These are phyloP conservation scores for Yamadazyma pseudoaaseri DNA, from an alignment of 1,139 yeast genomes.

Conservation along the genomic window DNA sequence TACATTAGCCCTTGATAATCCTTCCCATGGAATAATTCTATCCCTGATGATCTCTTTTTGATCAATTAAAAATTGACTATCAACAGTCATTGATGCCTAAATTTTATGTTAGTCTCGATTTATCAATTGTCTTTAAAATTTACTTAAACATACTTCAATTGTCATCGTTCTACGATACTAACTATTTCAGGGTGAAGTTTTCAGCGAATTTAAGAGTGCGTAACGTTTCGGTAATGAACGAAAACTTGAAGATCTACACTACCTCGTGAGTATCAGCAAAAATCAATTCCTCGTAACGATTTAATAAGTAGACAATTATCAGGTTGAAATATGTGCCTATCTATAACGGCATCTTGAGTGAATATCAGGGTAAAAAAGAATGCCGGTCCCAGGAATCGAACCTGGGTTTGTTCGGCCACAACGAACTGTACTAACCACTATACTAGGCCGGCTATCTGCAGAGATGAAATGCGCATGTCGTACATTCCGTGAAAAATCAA, in stretches of 20 bases:
- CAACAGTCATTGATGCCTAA: conserved; percentile 25
- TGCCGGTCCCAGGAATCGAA: conserved; percentile 22
- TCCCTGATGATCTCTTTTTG: conserved; percentile 73
- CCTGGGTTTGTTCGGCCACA: conserved; percentile 21
- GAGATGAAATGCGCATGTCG: too few relatives aligned
- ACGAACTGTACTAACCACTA: conserved; percentile 21
- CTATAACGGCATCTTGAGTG: too few relatives aligned
- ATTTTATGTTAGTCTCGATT: conserved; percentile 4
- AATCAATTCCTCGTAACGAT: too few relatives aligned
- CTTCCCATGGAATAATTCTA: conserved; percentile 92
- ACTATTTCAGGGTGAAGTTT: conserved; percentile 7
- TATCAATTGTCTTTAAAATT: background rate
- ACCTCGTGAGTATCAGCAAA: background rate
- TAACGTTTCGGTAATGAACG: conserved; percentile 3
- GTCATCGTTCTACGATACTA: conserved; percentile 6
- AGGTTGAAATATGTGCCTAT: too few relatives aligned
- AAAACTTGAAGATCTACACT: background rate
- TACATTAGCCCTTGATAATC: conserved; percentile 73
- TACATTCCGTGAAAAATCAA: too few relatives aligned
- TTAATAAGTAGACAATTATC: too few relatives aligned
- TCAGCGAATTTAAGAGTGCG: conserved; percentile 1
- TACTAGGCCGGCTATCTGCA: conserved; percentile 17
- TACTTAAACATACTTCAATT: conserved; percentile 9
- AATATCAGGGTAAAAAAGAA: conserved; percentile 3
- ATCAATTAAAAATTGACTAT: conserved; percentile 71